A percentile compares a stretch with the other conserved stretches of the same genome.
These are phyloP conservation scores for Citrus australasica DNA, from an alignment of 345 rosid genomes.

Conservation along the genomic window DNA sequence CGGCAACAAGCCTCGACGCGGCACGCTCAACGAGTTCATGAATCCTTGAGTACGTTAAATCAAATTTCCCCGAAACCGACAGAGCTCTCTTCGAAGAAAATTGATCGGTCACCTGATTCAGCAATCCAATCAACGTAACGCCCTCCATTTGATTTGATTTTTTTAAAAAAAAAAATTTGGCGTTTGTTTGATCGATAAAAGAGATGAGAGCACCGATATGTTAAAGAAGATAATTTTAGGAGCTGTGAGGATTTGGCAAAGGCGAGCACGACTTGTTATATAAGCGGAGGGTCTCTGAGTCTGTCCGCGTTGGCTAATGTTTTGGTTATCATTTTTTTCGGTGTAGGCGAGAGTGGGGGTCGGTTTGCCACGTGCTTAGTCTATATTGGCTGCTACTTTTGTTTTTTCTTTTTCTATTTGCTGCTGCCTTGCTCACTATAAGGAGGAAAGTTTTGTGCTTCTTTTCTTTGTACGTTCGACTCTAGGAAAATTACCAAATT, in stretches of 20 bases:
- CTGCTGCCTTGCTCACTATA: too few relatives aligned
- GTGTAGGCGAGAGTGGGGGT: neutral
- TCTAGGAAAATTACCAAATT: too few relatives aligned
- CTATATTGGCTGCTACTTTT: neutral
- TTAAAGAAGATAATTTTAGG: neutral
- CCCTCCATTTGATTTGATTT: conserved; percentile 24
- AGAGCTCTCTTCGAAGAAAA: conserved; percentile 45
- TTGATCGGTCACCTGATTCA: conserved; percentile 32
- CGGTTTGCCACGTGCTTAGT: neutral
- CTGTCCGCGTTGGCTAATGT: too few relatives aligned
- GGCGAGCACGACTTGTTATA: neutral
- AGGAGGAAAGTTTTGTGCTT: too few relatives aligned
- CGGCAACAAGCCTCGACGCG: conserved; percentile 43
- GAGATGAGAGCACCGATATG: neutral
- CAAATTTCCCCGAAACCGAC: conserved; percentile 49
- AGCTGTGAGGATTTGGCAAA: neutral
- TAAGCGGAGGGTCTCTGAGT: neutral
- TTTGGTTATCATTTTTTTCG: neutral
- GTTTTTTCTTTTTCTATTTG: too few relatives aligned
- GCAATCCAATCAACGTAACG: conserved; percentile 44
- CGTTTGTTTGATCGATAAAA: neutral
- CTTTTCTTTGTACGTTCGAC: too few relatives aligned
- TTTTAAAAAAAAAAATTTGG: neutral
- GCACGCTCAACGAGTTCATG: conserved; percentile 46
- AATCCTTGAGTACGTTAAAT: conserved; percentile 50